These are phyloP conservation scores for Naganishia vishniacii DNA, from an alignment of 768 basidiomycete species.

Conservation along the genomic window DNA sequence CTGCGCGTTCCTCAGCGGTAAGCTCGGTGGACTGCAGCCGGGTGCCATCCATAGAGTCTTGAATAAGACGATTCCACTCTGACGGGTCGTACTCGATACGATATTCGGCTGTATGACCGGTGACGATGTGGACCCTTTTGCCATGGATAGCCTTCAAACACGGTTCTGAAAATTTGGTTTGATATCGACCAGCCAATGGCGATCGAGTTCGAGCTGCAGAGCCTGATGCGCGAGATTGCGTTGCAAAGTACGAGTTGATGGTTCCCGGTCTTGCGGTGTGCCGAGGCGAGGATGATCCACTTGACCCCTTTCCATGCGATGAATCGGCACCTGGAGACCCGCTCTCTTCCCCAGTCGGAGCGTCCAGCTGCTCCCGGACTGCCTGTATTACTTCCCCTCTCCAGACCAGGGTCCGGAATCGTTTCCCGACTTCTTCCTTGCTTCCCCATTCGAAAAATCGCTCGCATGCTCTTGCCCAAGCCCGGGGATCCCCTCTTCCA, in stretches of 20 bases:
- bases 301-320: constrained; percentile 8
- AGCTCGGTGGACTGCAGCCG: constrained; percentile 52
- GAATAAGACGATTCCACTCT: constrained; percentile 61
- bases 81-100: constrained; percentile 69
- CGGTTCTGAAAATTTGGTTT: constrained; percentile 38
- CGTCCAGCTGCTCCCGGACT: constrained; percentile 61
- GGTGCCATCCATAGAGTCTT: constrained; percentile 62
- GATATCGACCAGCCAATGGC: constrained; percentile 31
- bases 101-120: constrained; percentile 69
- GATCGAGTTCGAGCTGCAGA: constrained; percentile 9
- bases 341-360: constrained; percentile 31
- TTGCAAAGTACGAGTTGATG: constrained; percentile 46
- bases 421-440: constrained; percentile 70
- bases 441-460: constrained; percentile 89
- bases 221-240: constrained; percentile 50
- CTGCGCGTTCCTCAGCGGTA: constrained; percentile 52
- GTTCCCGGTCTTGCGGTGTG: constrained; percentile 24
- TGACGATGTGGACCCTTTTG: constrained; percentile 62
- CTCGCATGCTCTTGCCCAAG: constrained; percentile 74
- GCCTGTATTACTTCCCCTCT: constrained; percentile 65
- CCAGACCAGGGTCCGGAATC: constrained; percentile 79
- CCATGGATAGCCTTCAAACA: constrained; percentile 63
- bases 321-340: background rate
- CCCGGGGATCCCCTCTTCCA: constrained; percentile 47
- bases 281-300: constrained; percentile 15